Base-by-base conservation (phyloP, 2,329 filamentous ascomycete species). In the Cercospora sesami region DNA sequence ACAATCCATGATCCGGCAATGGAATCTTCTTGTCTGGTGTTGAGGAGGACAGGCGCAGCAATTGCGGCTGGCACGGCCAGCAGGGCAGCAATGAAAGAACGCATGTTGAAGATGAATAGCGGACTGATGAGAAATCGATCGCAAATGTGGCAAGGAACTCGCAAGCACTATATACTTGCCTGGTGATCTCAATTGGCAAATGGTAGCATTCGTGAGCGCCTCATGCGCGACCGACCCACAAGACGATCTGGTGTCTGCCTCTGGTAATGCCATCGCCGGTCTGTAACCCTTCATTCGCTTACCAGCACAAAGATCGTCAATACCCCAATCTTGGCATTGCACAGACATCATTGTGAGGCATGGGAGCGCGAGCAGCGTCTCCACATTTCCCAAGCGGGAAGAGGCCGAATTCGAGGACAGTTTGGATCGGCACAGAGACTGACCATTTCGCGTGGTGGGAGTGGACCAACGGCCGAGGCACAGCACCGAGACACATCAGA, bases 1-100 rank as follows among this genome's bases (percentile, higher is more conserved):
- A 74, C 67, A 45, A 74, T 74, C 71, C 71, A 74, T 48, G 72
- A 71, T 39, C 67, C 65, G 18, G 70, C 65, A 30, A 73, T 72
- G 14, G 60, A 62, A 26, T 73, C 71, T 33, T 53, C 63, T 60
- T 68, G 65, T 60, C 69, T 64, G 23, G 67, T 62, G 33, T 73
- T 60, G 31, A 72, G 69, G n/a, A 71, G 10, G 12, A 72, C 45
- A 51, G 72, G 72, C 21, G 71, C 71, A 28, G 71, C 71, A n/a
- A 73, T 67, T 30, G 64, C 67, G 28, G 68, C 69, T 68, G 72
- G 72, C 65, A 73, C 23, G 36, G 68, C 68, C 58, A 71, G 58
- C 4, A 73, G 67, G 53, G 72, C 66, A 64, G 65, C 65, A 39
- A 73, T 51, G 60, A 73, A 71, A 12, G 68, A 72, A 42, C 64